Conservation (phyloP, 139 green algal species). For the Yamagishiella unicocca region DNA sequence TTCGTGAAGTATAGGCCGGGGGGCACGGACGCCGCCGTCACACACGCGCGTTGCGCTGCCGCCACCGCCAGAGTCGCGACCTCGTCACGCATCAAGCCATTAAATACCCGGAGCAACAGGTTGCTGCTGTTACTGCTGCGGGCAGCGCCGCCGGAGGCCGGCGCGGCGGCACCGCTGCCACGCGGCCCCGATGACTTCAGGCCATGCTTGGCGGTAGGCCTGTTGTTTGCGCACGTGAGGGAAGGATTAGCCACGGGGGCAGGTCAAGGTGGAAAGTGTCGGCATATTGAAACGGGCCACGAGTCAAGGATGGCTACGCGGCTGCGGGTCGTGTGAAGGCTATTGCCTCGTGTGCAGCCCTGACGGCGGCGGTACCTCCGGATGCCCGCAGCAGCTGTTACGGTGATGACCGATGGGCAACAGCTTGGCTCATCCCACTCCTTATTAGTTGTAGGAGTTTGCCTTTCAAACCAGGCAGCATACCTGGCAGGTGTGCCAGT, state of each 20-base stretch:
- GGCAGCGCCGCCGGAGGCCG: not conserved
- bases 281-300: not conserved
- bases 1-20: constrained; percentile 18
- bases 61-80: constrained; percentile 18
- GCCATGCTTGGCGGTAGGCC: not conserved
- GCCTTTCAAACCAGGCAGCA: too few relatives aligned
- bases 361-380: too few relatives aligned
- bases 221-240: too few relatives aligned
- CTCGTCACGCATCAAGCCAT: not conserved
- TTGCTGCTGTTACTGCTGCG: not conserved
- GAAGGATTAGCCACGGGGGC: too few relatives aligned
- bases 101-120: not conserved
- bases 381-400: too few relatives aligned
- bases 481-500: too few relatives aligned
- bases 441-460: too few relatives aligned
- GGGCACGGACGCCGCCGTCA: not conserved
- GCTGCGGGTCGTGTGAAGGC: not conserved
- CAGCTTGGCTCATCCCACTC: too few relatives aligned
- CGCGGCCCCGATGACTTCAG: not conserved
- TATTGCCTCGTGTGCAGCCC: not conserved
- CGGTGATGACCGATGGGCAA: too few relatives aligned
- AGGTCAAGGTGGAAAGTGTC: too few relatives aligned
- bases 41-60: not conserved
- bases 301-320: not conserved
- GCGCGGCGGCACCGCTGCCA: not conserved